Evolutionary conservation across 345 rosid species (phyloP), one percentile per base, ranked within the genome.

Genomic region (Citrus australasica): DNA sequence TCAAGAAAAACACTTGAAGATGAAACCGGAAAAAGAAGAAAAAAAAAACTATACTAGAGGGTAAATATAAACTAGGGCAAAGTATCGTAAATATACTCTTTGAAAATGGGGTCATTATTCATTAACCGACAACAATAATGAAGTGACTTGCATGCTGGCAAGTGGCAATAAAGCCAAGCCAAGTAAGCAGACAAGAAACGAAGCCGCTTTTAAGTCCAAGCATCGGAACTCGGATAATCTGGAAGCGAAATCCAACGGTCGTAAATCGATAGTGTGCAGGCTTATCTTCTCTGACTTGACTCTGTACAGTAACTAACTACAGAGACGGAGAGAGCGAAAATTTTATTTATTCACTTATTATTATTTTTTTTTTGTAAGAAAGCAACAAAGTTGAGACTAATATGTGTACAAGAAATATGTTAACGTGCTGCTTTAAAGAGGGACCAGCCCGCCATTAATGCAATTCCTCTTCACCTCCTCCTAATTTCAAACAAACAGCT

Each of bases 371-470:
- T 11, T 42, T 42, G 2, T 42, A 0, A 42, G 48, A 10, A 27
- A 63, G 30, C 4, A 30, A 30, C 6, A 63, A 6, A 30, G 9
- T 1, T 58, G 65, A 81, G n/a, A 67, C 1, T 46, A 9, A 28
- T 28, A 28, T 14, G 46, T 51, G 51, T 22, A 72, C 55, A n/a
- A 2, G 21, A 19, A 22, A 61, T 66, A 83, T 53, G 75, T 46
- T 73, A 78, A 38, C 65, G 37, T 30, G 62, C 28, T 33, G 74
- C 65, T 80, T 63, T 24, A 64, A 74, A 77, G 83, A 68, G 83
- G 90, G 84, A 46, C 86, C 86, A 79, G 67, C 82, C 78, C 86
- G 85, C 85, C 88, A 77, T 82, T 83, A 80, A 78, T 83, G 69
- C 84, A 25, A n/a, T 66, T 42, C 78, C 16, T 46, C 46, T 76